phyloP scores from a whole-genome alignment of 2,329 filamentous ascomycete genomes.

The Colletotrichum sp. region DNA sequence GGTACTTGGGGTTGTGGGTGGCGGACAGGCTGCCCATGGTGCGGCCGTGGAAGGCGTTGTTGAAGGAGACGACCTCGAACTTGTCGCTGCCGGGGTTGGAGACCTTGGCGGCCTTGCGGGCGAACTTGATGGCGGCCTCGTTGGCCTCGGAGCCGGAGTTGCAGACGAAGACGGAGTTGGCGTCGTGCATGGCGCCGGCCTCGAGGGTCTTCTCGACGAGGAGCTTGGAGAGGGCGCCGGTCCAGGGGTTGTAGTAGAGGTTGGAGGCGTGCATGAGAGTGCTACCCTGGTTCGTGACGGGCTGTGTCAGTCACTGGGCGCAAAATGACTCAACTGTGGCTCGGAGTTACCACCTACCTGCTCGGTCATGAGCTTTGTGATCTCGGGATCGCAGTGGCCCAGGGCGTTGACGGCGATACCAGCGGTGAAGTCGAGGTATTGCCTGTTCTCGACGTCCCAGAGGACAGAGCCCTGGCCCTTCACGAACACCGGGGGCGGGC shows the following conservation, averaged over 20 bases:
- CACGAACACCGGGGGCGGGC: slow-evolving; percentile 88
- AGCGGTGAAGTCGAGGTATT: slow-evolving; percentile 93
- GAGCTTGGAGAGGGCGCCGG: slow-evolving; percentile 83
- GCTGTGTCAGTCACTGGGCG: background rate
- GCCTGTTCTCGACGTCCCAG: slow-evolving; percentile 87
- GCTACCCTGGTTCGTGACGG: slow-evolving; percentile 54
- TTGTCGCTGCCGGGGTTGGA: slow-evolving; percentile 75
- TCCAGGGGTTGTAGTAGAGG: slow-evolving; percentile 97
- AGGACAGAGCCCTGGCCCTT: slow-evolving; percentile 86
- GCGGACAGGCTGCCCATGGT: slow-evolving; percentile 97
- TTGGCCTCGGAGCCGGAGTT: slow-evolving; percentile 98
- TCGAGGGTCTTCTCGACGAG: slow-evolving; percentile 82
- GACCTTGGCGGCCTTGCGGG: slow-evolving; percentile 85
- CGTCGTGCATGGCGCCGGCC: slow-evolving; percentile 82
- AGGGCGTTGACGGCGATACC: slow-evolving; percentile 95
- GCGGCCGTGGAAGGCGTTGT: slow-evolving; percentile 91
- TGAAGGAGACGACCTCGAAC: slow-evolving; percentile 87
- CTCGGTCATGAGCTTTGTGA: slow-evolving; percentile 76
- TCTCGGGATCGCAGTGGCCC: slow-evolving; percentile 85
- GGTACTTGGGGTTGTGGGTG: slow-evolving; percentile 97
- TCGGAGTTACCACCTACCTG: slow-evolving; percentile 59
- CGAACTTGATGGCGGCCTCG: slow-evolving; percentile 97
- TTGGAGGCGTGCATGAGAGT: slow-evolving; percentile 93
- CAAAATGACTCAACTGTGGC: background rate
- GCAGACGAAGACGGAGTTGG: slow-evolving; percentile 84